phyloP scores from a whole-genome alignment of 345 rosid species.

The Citrus sinensis region DNA sequence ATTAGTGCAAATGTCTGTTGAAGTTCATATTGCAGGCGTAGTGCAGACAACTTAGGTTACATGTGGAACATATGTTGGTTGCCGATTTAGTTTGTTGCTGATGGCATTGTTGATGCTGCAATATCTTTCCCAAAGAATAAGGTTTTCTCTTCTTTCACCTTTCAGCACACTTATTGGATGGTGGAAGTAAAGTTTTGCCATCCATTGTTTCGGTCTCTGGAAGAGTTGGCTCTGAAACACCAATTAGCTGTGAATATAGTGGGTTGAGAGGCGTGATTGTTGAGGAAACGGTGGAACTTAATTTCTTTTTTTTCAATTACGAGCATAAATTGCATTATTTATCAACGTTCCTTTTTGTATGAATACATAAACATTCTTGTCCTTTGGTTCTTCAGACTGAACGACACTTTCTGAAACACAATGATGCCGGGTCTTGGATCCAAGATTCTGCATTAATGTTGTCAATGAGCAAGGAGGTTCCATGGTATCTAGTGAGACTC shows the following conservation, averaged over 20 bases:
- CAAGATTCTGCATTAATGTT: slow-evolving; percentile 93
- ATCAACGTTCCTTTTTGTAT: neutral
- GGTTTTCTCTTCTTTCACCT: slow-evolving; percentile 12
- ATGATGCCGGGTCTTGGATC: slow-evolving; percentile 97
- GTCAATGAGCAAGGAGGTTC: slow-evolving; percentile 95
- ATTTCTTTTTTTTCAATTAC: neutral
- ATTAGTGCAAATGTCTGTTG: neutral
- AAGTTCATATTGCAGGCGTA: neutral
- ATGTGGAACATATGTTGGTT: neutral
- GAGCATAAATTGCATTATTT: neutral
- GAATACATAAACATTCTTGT: neutral
- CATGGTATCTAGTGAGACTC: slow-evolving; percentile 84
- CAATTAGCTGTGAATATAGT: slow-evolving; percentile 72
- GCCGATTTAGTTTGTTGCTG: slow-evolving; percentile 2
- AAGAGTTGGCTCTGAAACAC: slow-evolving; percentile 82
- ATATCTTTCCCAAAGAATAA: slow-evolving; percentile 10
- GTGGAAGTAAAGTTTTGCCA: slow-evolving; percentile 67
- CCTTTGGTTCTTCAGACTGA: slow-evolving; percentile 56
- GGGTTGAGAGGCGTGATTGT: slow-evolving; percentile 77
- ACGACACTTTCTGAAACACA: slow-evolving; percentile 86
- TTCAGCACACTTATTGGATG: slow-evolving; percentile 79
- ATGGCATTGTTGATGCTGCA: neutral
- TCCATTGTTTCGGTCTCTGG: slow-evolving; percentile 68
- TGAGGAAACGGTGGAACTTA: slow-evolving; percentile 64
- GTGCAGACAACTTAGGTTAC: neutral